Evolutionary conservation across 2,329 filamentous ascomycete genomes (phyloP).

Genomic region (Tolypocladium nubicola): DNA sequence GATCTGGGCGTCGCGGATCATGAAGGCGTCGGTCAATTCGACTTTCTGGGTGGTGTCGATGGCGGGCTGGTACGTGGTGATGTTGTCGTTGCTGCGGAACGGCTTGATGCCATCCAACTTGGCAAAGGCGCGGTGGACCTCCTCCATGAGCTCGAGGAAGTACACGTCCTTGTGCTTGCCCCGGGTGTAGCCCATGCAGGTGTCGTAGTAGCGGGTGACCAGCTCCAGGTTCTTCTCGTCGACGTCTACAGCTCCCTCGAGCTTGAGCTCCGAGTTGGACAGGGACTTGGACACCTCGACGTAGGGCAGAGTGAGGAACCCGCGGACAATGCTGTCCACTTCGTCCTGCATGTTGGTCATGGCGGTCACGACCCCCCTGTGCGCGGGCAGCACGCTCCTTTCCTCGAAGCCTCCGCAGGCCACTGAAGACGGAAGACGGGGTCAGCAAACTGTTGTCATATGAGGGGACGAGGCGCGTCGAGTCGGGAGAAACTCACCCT

Average conservation of each 20-base stretch:
- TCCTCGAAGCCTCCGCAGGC: not conserved
- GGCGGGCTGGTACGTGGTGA: not conserved
- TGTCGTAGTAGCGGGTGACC: constrained; percentile 3
- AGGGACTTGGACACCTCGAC: not conserved
- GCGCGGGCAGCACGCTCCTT: not conserved
- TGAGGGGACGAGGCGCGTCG: no score
- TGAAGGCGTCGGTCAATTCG: constrained; percentile 1
- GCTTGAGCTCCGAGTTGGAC: not conserved
- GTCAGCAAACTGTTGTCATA: no score
- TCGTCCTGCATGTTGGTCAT: not conserved
- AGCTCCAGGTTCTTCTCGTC: not conserved
- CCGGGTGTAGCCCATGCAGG: not conserved
- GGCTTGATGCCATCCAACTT: not conserved
- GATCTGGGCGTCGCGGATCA: constrained; percentile 1
- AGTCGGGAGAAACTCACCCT: constrained; percentile 4
- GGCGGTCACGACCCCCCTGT: not conserved
- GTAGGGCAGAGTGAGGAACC: not conserved
- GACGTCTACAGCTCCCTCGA: not conserved
- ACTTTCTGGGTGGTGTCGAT: not conserved
- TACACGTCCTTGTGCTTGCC: not conserved
- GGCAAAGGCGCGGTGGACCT: constrained; percentile 2
- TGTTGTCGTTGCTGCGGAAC: not conserved
- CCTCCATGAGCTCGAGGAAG: constrained; percentile 3
- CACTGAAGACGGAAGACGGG: not conserved
- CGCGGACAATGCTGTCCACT: not conserved